Evolutionary conservation across 495 filamentous ascomycete species (phyloP).

Genomic region (Penicillium chermesinum): DNA sequence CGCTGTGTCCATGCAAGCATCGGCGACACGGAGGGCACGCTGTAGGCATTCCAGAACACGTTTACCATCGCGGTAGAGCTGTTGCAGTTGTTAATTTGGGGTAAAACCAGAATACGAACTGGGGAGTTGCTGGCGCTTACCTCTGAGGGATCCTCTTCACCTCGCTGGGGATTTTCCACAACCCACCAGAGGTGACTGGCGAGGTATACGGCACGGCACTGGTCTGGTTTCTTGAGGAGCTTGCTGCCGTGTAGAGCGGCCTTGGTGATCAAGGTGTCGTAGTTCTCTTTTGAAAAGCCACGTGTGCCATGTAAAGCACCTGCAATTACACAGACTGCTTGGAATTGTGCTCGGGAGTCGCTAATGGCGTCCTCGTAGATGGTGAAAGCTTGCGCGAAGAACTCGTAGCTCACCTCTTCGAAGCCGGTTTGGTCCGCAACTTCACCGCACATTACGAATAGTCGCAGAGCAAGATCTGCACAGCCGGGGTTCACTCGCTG

Average conservation of each 20-base stretch:
- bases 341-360: slow-evolving; percentile 93
- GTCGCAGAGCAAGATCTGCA: slow-evolving; percentile 79
- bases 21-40: slow-evolving; percentile 89
- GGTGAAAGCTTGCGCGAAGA: slow-evolving; percentile 97
- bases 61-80: slow-evolving; percentile 97
- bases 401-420: slow-evolving; percentile 95
- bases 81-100: slow-evolving; percentile 4
- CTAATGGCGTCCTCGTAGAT: slow-evolving; percentile 95
- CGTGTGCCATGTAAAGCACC: slow-evolving; percentile 80
- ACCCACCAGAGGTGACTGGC: slow-evolving; percentile 98
- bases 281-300: slow-evolving; percentile 91
- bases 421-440: slow-evolving; percentile 87
- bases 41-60: slow-evolving; percentile 94
- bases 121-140: slow-evolving; percentile 44
- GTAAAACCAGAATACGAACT: neutral
- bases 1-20: slow-evolving; percentile 99
- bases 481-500: slow-evolving; percentile 73
- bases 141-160: slow-evolving; percentile 76
- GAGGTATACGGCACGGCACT: slow-evolving; percentile 92
- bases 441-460: slow-evolving; percentile 89
- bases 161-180: slow-evolving; percentile 74
- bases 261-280: slow-evolving; percentile 97
- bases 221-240: slow-evolving; percentile 94
- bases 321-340: slow-evolving; percentile 92
- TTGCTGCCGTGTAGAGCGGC: slow-evolving; percentile 95